These are phyloP conservation scores for Exserohilum rostratum DNA, from an alignment of 2,329 filamentous ascomycete genomes.

Conservation along the genomic window DNA sequence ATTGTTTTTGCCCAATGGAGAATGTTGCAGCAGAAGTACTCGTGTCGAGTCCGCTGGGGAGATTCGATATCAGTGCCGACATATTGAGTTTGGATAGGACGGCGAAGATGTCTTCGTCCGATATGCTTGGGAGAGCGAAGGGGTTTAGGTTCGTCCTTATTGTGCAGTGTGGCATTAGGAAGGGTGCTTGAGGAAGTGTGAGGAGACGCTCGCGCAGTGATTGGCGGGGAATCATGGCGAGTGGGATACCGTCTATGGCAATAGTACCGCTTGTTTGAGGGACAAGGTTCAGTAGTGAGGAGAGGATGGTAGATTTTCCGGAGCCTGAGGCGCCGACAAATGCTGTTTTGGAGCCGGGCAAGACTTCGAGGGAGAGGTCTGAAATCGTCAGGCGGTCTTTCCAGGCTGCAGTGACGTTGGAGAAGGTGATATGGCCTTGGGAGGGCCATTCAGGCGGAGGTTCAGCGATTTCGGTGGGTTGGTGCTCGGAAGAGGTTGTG, in stretches of 20 bases:
- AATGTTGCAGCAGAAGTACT: not conserved
- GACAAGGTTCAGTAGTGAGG: not conserved
- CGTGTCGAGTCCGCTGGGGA: not conserved
- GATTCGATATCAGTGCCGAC: too few species aligned
- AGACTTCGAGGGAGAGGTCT: not conserved
- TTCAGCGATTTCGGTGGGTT: slow-evolving; percentile 46
- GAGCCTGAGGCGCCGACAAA: not conserved
- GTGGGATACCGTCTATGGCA: not conserved
- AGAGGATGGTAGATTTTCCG: not conserved
- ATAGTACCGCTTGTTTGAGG: not conserved
- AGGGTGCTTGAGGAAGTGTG: not conserved
- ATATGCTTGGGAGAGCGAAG: not conserved
- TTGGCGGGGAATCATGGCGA: not conserved
- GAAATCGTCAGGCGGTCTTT: not conserved
- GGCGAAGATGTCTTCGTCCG: not conserved
- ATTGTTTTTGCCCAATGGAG: too few species aligned
- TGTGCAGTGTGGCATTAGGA: not conserved
- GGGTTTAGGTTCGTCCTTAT: not conserved
- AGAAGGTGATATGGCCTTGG: slow-evolving; percentile 30
- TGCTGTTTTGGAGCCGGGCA: not conserved
- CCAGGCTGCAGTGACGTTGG: slow-evolving; percentile 4
- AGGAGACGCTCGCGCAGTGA: not conserved
- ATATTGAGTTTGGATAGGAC: not conserved
- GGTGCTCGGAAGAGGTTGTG: slow-evolving; percentile 54
- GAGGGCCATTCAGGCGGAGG: slow-evolving; percentile 45